Percentiles rank a stretch among this genome's conserved stretches.
These are phyloP conservation scores for Soucietia sequanensis DNA, from an alignment of 805 yeast genomes.

Conservation along the genomic window DNA sequence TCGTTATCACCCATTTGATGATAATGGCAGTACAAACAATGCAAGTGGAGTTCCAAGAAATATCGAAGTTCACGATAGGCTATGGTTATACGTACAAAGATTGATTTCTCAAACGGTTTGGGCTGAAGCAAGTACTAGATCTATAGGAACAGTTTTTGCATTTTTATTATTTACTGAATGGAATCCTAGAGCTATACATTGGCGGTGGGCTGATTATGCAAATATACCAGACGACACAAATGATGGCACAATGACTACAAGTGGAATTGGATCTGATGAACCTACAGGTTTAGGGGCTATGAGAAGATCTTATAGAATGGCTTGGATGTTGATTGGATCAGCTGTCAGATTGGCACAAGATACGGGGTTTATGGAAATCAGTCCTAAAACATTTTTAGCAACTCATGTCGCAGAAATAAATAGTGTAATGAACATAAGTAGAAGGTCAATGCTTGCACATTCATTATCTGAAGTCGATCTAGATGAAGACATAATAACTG, in stretches of 20 bases:
- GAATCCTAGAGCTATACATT: conserved; percentile 94
- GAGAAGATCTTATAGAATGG: conserved; percentile 84
- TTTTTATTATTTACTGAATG: conserved; percentile 87
- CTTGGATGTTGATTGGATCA: conserved; percentile 91
- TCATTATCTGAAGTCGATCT: conserved; percentile 66
- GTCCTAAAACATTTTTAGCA: conserved; percentile 74
- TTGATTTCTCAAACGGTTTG: conserved; percentile 83
- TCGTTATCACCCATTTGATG: conserved; percentile 64
- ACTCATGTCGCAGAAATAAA: conserved; percentile 82
- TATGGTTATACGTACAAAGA: conserved; percentile 83
- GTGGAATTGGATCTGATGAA: conserved; percentile 24
- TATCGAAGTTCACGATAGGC: conserved; percentile 67
- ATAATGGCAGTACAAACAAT: conserved; percentile 25
- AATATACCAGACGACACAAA: conserved; percentile 50
- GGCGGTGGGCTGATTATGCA: conserved; percentile 84
- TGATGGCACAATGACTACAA: conserved; percentile 4
- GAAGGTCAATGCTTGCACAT: conserved; percentile 74
- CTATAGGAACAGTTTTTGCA: conserved; percentile 83
- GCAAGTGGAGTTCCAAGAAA: conserved; percentile 40
- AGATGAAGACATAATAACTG: conserved; percentile 39
- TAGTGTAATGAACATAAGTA: conserved; percentile 77
- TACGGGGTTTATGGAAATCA: conserved; percentile 73
- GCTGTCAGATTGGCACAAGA: conserved; percentile 86
- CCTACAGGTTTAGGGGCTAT: conserved; percentile 78
- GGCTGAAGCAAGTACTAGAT: conserved; percentile 90